phyloP scores from a whole-genome alignment of 2,329 filamentous ascomycete genomes.

The Penicillium sp. region DNA sequence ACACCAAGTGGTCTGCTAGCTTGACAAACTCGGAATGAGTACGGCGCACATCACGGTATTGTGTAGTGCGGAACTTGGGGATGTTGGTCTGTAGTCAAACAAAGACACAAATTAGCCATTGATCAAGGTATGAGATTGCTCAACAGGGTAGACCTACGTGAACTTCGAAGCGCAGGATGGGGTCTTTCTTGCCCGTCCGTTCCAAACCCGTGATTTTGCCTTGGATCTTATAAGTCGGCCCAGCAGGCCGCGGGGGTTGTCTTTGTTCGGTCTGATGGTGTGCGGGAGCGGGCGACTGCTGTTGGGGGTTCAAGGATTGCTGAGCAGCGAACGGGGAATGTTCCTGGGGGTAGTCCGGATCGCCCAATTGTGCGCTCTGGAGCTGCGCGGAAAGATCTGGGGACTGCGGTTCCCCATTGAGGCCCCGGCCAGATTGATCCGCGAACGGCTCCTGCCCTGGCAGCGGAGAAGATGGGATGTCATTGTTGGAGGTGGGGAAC shows the following conservation, averaged over 20 bases:
- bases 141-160: constrained; percentile 65
- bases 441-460: constrained; percentile 39
- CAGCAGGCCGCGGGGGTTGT: constrained; percentile 46
- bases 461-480: constrained; percentile 45
- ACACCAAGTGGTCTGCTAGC: constrained; percentile 92
- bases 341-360: constrained; percentile 39
- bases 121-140: neutral
- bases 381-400: constrained; percentile 47
- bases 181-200: constrained; percentile 91
- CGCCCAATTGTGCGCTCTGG: constrained; percentile 42
- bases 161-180: constrained; percentile 91
- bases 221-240: constrained; percentile 80
- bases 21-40: constrained; percentile 96
- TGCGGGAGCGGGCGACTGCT: constrained; percentile 46
- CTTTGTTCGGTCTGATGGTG: constrained; percentile 49
- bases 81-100: constrained; percentile 76
- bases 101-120: constrained; percentile 7
- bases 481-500: constrained; percentile 37
- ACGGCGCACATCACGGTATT: constrained; percentile 95
- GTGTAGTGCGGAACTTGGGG: constrained; percentile 95
- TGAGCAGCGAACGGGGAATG: constrained; percentile 40
- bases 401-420: constrained; percentile 36
- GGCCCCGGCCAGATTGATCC: constrained; percentile 28
- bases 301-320: constrained; percentile 40
- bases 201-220: constrained; percentile 94